Percentiles rank a stretch among this genome's conserved stretches.
Conservation (phyloP, 192 early-diverging fungal species). For the Globomyces pollinis-pini region DNA sequence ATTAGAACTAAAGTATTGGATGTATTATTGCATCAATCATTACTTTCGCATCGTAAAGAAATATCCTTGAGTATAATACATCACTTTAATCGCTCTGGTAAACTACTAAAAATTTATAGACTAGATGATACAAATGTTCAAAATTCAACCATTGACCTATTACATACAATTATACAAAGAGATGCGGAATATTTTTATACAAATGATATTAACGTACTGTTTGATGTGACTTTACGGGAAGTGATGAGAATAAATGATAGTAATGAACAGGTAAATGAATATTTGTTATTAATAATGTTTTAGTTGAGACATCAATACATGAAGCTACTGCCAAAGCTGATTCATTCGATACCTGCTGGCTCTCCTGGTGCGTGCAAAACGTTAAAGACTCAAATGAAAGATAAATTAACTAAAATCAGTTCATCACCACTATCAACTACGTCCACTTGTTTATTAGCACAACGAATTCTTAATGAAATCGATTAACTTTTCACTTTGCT, state of each 20-base stretch:
- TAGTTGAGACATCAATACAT: slow-evolving; percentile 3
- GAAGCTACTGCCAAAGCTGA: background rate
- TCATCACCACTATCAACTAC: background rate
- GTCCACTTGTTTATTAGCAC: background rate
- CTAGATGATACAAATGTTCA: background rate
- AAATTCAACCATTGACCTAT: background rate
- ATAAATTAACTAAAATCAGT: background rate
- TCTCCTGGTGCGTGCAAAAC: background rate
- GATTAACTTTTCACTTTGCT: no score
- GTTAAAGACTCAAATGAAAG: background rate
- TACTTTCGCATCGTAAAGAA: background rate
- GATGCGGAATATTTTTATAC: slow-evolving; percentile 3
- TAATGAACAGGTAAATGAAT: background rate
- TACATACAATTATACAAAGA: background rate
- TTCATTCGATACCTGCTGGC: background rate
- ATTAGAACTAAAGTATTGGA: background rate
- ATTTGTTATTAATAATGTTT: no score
- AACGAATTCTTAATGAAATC: background rate
- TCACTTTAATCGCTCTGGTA: slow-evolving; percentile 3
- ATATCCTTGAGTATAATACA: background rate
- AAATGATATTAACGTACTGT: slow-evolving; percentile 6
- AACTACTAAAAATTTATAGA: background rate
- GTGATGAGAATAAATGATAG: background rate
- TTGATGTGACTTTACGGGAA: slow-evolving; percentile 7
- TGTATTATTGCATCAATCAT: background rate